Evolutionary conservation across 768 basidiomycete genomes (phyloP), one percentile per base, ranked within the genome.

Genomic region (Pleurotus tuoliensis): DNA sequence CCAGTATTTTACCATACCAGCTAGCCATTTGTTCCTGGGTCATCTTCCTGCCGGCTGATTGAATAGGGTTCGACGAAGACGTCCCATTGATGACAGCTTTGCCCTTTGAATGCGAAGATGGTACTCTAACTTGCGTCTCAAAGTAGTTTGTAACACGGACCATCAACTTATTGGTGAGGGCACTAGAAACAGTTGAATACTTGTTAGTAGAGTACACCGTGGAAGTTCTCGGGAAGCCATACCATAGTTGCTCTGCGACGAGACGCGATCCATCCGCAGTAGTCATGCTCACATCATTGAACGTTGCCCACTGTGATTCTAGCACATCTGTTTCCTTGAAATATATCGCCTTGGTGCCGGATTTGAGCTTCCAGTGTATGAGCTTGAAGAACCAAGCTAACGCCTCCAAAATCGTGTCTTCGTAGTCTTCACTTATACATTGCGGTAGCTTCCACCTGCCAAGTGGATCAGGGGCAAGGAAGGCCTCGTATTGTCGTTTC

Each of bases 261-360:
- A 96, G 75, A 52, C 89, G 73, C 16, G 96, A 94, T 20, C 95
- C 97, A 4, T 92, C 92, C 16, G 84, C 77, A 7, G 94, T 88
- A 38, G 87, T 90, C 68, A 94, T 77, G 57, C 93, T 94, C 51
- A 96, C 93, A 68, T 92, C 91, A 61, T 90, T 91, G 71, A 98
- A 87, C 18, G 96, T 95, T 16, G 90, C 88, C 91, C 94, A 96
- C 64, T 98, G 94, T 5, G 89, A 87, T 67, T 99, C 96, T 38
- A 99, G 79, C n/a, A 98, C 86, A 68, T 98, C 96, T 0, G 95
- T 97, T 76, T 99, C 97, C 67, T 95, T 94, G 78, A 98, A 95
- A 71, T 96, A 91, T 47, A 95, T 92, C 16, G 89, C 90, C 68
- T 92, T 94, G 58, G 86, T 82, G 16, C 90, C 92, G 61, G 91